Conservation (phyloP, 202 grass and related monocot genomes). For the Schoenoplectus triqueter region DNA sequence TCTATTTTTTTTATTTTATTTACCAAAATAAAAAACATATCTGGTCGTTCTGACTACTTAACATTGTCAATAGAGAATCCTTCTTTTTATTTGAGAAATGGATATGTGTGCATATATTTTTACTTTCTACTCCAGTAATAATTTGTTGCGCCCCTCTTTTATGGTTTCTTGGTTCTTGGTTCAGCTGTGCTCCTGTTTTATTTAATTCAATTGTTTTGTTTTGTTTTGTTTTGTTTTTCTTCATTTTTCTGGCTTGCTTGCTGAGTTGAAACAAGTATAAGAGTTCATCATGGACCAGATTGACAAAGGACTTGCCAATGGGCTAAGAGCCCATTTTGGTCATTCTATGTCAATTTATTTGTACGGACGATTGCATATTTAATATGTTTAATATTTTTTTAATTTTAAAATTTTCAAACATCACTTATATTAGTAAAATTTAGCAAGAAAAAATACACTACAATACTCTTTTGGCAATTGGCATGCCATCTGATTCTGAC, state of each 20-base stretch:
- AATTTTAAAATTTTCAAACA: no score
- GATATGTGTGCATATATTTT: slow-evolving; percentile 1
- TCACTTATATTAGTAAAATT: no score
- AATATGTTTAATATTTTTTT: no score
- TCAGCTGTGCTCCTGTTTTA: neutral
- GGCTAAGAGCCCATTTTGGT: no score
- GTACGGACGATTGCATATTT: no score
- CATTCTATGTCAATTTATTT: no score
- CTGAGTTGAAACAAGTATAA: neutral
- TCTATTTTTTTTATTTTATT: no score
- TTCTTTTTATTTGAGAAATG: neutral
- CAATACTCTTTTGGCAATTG: no score
- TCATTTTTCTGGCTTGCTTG: neutral
- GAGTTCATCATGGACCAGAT: neutral
- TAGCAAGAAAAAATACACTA: no score
- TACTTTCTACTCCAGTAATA: neutral
- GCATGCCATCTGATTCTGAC: no score
- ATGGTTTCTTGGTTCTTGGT: neutral
- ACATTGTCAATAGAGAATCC: neutral
- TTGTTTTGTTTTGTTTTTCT: neutral
- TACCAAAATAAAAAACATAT: neutral
- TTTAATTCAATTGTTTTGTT: slow-evolving; percentile 9
- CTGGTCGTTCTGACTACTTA: neutral
- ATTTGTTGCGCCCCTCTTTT: neutral
- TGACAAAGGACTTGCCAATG: neutral